Conservation (phyloP, 768 basidiomycete genomes). For the Termitomyces sp. region DNA sequence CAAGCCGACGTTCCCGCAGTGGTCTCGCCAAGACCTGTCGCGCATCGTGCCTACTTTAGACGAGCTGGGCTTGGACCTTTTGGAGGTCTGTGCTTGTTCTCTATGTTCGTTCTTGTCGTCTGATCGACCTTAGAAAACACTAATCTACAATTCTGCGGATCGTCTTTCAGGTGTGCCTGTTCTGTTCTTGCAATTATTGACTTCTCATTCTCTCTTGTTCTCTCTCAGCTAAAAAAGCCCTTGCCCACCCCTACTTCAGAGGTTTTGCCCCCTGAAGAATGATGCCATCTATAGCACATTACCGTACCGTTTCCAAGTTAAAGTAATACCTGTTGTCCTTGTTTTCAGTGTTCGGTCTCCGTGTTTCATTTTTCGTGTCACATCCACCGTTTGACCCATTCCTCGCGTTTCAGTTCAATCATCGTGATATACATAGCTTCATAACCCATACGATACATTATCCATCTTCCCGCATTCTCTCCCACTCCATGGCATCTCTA, state of each 20-base stretch:
- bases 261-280: constrained; percentile 28
- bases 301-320: neutral
- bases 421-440: constrained; percentile 2
- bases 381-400: constrained; percentile 1
- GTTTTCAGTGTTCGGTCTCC: constrained; percentile 5
- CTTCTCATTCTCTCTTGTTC: constrained; percentile 36
- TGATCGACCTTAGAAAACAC: constrained; percentile 39
- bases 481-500: constrained; percentile 5
- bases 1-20: constrained; percentile 95
- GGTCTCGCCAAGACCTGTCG: constrained; percentile 73
- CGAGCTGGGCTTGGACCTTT: constrained; percentile 71
- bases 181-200: neutral
- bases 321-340: constrained; percentile 9
- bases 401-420: constrained; percentile 4
- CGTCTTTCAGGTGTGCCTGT: constrained; percentile 77
- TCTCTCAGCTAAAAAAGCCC: constrained; percentile 51
- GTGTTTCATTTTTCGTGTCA: neutral
- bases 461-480: neutral
- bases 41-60: constrained; percentile 68
- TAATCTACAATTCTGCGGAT: constrained; percentile 87
- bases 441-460: constrained; percentile 7
- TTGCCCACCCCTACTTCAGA: constrained; percentile 45
- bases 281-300: neutral
- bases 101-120: neutral
- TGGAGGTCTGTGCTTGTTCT: constrained; percentile 45